Evolutionary conservation across 371 early-diverging fungal genomes (phyloP).

Genomic region (Syncephalastrum monosporum): DNA sequence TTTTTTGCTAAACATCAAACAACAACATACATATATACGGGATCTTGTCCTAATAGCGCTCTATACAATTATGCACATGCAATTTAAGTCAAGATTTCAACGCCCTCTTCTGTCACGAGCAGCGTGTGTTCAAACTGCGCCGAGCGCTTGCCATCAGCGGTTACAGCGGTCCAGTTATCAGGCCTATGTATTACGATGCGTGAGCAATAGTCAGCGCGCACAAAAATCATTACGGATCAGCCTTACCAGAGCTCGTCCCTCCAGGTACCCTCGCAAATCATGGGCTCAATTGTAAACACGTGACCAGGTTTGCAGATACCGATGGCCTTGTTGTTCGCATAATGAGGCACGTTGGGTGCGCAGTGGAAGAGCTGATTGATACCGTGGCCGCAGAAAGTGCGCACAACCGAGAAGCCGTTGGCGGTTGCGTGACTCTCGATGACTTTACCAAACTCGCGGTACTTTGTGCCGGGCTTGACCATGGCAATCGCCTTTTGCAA

Average conservation of each 20-base stretch:
- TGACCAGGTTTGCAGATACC: slow-evolving; percentile 94
- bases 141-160: slow-evolving; percentile 92
- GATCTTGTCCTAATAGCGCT: neutral
- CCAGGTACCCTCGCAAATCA: slow-evolving; percentile 85
- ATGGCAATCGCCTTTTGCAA: slow-evolving; percentile 83
- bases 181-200: slow-evolving; percentile 46
- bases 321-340: slow-evolving; percentile 91
- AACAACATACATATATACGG: neutral
- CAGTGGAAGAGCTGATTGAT: slow-evolving; percentile 85
- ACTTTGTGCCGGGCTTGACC: slow-evolving; percentile 89
- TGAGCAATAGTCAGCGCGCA: neutral
- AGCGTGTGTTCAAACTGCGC: slow-evolving; percentile 99
- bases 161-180: slow-evolving; percentile 92
- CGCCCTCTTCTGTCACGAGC: slow-evolving; percentile 90
- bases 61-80: neutral
- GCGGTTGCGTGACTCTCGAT: slow-evolving; percentile 84
- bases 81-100: slow-evolving; percentile 81
- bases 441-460: slow-evolving; percentile 88
- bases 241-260: slow-evolving; percentile 43
- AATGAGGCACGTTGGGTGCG: slow-evolving; percentile 90
- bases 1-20: slow-evolving; percentile 2
- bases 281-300: slow-evolving; percentile 96
- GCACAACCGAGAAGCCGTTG: slow-evolving; percentile 89
- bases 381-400: slow-evolving; percentile 93
- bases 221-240: neutral